Evolutionary conservation across 129 eudicot genomes (phyloP), one percentile per base, ranked within the genome.

Genomic region (Mikania micrantha): DNA sequence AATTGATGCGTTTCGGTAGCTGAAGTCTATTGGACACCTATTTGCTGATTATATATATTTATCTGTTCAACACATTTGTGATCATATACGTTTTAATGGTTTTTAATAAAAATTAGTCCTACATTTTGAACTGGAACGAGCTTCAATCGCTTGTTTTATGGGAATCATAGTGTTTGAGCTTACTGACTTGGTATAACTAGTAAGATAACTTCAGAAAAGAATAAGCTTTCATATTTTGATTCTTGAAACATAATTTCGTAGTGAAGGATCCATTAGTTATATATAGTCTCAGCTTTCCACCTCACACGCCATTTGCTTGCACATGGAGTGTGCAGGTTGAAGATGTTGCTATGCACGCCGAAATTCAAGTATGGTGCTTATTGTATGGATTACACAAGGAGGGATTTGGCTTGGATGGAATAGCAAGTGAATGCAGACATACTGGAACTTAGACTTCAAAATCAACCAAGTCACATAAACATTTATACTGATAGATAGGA

Each of bases 271-370:
- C n/a, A 12, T 53, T 17, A 25, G 35, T 28, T 56, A 56, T 56
- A 28, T 25, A 0, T 56, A 56, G 62, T 28, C 38, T 56, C 38
- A 27, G 21, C 4, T 15, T 52, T 25, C 20, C 9, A 56, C 38
- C 20, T 56, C 62, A 12, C 62, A 56, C 5, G 62, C 21, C 36
- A 66, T 39, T n/a, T 42, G 69, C 38, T 40, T 44, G 32, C 56
- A 62, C 32, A 62, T 38, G 20, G 12, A 62, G 68, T 38, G 12
- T 24, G 28, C 52, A 63, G n/a, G 69, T 63, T 22, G 52, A 39
- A 20, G 50, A 41, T 32, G 8, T 41, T 1, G 0, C 8, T 25
- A 41, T 64, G 69, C 69, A 66, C 42, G 28, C 24, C 13, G n/a
- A 27, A 66, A 28, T 42, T 0, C 11, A 44, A n/a, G n/a, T n/a